These are phyloP conservation scores for Macaranga tanarius DNA, from an alignment of 441 rosid genomes.

Conservation along the genomic window DNA sequence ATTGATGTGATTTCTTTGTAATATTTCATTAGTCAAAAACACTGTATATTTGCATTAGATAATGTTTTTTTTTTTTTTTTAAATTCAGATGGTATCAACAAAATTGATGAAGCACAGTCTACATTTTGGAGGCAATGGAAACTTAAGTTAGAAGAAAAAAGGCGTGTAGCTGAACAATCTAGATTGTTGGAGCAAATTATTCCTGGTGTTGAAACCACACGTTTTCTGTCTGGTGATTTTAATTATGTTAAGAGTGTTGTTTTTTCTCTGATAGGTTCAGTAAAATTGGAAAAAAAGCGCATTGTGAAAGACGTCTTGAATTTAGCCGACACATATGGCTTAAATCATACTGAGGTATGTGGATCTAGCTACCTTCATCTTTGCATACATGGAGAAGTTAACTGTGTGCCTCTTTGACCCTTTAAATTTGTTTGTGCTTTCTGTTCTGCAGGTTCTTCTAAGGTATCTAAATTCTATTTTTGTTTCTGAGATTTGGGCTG, in stretches of 20 bases:
- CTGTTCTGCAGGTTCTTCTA: conserved; percentile 59
- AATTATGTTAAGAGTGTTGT: conserved; percentile 57
- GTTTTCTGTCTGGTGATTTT: conserved; percentile 77
- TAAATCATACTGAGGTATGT: conserved; percentile 68
- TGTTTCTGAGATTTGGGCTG: conserved; percentile 76
- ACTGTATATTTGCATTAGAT: conserved; percentile 2
- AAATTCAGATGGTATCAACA: conserved; percentile 69
- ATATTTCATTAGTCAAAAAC: background rate
- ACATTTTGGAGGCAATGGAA: conserved; percentile 99
- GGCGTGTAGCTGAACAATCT: conserved; percentile 71
- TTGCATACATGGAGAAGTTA: conserved; percentile 16
- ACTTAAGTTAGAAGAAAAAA: conserved; percentile 85
- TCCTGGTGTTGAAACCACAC: conserved; percentile 85
- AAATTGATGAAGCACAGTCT: conserved; percentile 78
- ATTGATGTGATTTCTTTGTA: conserved; percentile 7
- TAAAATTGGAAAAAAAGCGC: conserved; percentile 75
- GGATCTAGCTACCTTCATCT: conserved; percentile 11
- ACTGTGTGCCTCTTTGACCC: conserved; percentile 3
- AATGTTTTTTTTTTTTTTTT: conserved; percentile 19
- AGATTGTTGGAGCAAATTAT: conserved; percentile 79
- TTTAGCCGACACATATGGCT: conserved; percentile 64
- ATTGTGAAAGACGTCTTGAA: conserved; percentile 64
- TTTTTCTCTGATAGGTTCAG: conserved; percentile 66
- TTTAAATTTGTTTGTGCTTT: conserved; percentile 11
- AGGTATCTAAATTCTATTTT: conserved; percentile 64